Conservation (phyloP, 768 basidiomycete genomes). For the Russula brevipes region DNA sequence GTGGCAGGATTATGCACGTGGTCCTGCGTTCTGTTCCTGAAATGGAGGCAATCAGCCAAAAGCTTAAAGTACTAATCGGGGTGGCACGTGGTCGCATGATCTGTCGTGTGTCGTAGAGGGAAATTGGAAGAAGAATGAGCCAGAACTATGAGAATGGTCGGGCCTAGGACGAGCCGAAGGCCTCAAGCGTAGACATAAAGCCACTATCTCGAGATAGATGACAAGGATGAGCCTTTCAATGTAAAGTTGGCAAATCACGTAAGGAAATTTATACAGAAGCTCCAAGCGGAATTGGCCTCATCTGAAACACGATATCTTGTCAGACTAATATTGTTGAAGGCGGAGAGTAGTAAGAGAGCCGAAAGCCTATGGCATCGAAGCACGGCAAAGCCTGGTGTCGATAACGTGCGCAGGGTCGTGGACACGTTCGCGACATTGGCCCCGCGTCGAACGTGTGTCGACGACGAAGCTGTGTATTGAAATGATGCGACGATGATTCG, state of each 20-base stretch:
- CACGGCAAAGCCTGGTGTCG: not conserved
- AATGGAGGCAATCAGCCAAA: slow-evolving; percentile 5
- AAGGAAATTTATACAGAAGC: not conserved
- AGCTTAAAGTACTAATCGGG: not conserved
- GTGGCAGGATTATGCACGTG: not conserved
- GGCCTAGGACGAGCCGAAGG: not conserved
- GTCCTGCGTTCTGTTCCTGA: not conserved
- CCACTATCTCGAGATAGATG: not conserved
- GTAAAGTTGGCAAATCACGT: not conserved
- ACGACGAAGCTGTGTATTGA: not conserved
- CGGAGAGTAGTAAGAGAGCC: not conserved
- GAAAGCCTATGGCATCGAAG: not conserved
- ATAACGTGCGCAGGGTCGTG: not conserved
- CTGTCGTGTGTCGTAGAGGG: not conserved
- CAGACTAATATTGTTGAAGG: no score
- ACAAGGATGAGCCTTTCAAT: not conserved
- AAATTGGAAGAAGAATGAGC: not conserved
- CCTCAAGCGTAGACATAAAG: not conserved
- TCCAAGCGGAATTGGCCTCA: not conserved
- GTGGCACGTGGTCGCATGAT: not conserved
- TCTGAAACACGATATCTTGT: no score
- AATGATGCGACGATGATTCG: not conserved
- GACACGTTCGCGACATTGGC: slow-evolving; percentile 3
- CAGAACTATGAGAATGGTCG: not conserved
- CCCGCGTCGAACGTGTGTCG: slow-evolving; percentile 10